phyloP scores from a whole-genome alignment of 805 yeast species.

The Saccharomycopsis fibuligera region DNA sequence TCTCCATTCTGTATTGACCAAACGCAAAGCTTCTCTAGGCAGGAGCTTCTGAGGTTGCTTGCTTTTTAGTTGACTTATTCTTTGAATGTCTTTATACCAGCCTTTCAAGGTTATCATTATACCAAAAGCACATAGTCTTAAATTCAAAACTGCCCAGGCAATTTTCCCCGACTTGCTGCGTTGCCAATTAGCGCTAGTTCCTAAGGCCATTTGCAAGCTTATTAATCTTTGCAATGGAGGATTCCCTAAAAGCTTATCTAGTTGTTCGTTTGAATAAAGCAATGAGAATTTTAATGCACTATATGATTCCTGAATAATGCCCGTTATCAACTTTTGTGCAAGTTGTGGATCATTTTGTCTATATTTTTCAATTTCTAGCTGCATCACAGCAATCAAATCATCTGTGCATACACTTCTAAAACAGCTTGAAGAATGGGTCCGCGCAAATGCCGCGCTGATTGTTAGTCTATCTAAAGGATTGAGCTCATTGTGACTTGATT shows the following conservation, averaged over 20 bases:
- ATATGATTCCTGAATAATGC: slow-evolving; percentile 60
- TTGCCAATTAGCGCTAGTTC: slow-evolving; percentile 29
- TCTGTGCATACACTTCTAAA: slow-evolving; percentile 62
- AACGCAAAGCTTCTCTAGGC: background rate
- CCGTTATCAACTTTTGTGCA: slow-evolving; percentile 29
- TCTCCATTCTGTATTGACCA: slow-evolving; percentile 9
- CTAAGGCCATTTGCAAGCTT: slow-evolving; percentile 62
- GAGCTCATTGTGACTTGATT: slow-evolving; percentile 7
- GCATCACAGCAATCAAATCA: slow-evolving; percentile 57
- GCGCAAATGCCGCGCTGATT: slow-evolving; percentile 55
- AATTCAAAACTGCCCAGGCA: slow-evolving; percentile 20
- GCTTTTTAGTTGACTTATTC: background rate
- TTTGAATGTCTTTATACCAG: slow-evolving; percentile 18
- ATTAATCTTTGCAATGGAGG: slow-evolving; percentile 73
- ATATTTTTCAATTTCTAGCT: slow-evolving; percentile 36
- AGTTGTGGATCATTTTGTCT: slow-evolving; percentile 12
- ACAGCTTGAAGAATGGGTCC: slow-evolving; percentile 63
- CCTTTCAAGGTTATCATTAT: slow-evolving; percentile 19
- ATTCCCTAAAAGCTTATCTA: slow-evolving; percentile 66
- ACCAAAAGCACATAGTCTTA: slow-evolving; percentile 19
- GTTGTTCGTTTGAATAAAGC: slow-evolving; percentile 64
- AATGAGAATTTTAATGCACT: slow-evolving; percentile 68
- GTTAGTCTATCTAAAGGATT: slow-evolving; percentile 22
- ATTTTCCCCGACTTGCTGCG: slow-evolving; percentile 14
- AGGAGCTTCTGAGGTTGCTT: too few relatives aligned